Conservation (phyloP, 371 early-diverging fungal species). For the Coemansia sp. region DNA sequence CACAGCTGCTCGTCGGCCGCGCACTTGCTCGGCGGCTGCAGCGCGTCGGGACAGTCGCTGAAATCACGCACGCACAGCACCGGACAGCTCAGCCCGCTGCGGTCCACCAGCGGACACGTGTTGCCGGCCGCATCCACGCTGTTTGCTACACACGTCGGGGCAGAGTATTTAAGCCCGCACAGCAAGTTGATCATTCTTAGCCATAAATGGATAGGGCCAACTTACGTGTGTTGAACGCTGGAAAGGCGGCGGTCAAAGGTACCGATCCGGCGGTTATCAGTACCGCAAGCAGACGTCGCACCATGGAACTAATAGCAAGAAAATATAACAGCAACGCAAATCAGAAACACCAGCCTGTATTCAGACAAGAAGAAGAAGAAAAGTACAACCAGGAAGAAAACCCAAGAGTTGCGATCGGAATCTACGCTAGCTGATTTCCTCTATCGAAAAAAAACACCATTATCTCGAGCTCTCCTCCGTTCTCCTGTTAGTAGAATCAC, state of each 20-base stretch:
- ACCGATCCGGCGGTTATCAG: not conserved
- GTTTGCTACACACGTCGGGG: slow-evolving; percentile 35
- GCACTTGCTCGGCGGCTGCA: slow-evolving; percentile 25
- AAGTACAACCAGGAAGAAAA: not conserved
- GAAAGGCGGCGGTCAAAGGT: slow-evolving; percentile 13
- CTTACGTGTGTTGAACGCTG: slow-evolving; percentile 46
- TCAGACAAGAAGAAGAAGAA: not conserved
- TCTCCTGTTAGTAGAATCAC: too few relatives aligned
- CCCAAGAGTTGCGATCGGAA: too few relatives aligned
- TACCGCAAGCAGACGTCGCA: not conserved
- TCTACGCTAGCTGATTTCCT: too few relatives aligned
- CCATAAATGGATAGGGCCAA: not conserved
- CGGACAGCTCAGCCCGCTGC: slow-evolving; percentile 40
- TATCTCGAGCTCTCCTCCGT: too few relatives aligned
- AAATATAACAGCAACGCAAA: not conserved
- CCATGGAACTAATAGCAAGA: not conserved
- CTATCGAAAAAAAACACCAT: too few relatives aligned
- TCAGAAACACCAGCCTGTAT: not conserved
- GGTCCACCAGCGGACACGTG: slow-evolving; percentile 44
- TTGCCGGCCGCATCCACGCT: slow-evolving; percentile 44
- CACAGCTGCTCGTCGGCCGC: slow-evolving; percentile 34
- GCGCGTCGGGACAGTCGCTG: slow-evolving; percentile 34
- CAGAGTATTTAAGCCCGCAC: too few relatives aligned
- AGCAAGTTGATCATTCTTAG: not conserved
- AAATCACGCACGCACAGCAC: slow-evolving; percentile 37